Conservation (phyloP, 768 basidiomycete genomes). For the Wakefieldia striispora region DNA sequence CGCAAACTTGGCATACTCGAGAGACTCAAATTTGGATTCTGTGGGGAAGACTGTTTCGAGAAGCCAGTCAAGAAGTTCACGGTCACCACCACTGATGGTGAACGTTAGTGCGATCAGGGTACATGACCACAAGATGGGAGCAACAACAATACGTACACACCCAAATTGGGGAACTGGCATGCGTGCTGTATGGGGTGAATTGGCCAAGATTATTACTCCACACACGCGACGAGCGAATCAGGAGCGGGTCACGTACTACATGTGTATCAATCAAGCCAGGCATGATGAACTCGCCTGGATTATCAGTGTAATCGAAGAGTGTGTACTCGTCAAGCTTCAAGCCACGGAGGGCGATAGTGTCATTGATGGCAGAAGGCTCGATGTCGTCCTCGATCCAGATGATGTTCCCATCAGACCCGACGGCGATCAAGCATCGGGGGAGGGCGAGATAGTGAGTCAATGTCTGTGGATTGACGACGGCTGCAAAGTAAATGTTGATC, state of each 20-base stretch:
- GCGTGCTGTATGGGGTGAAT: constrained; percentile 21
- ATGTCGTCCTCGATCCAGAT: constrained; percentile 72
- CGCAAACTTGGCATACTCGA: constrained; percentile 58
- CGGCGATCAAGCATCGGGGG: constrained; percentile 54
- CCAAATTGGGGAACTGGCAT: constrained; percentile 41
- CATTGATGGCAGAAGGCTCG: constrained; percentile 42
- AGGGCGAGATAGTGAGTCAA: constrained; percentile 43
- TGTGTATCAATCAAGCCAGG: constrained; percentile 92
- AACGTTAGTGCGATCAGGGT: neutral
- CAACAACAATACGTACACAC: constrained; percentile 18
- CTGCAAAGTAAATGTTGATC: constrained; percentile 50
- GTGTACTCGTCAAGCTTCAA: constrained; percentile 29
- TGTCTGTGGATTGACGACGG: constrained; percentile 52
- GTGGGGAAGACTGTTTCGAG: constrained; percentile 78
- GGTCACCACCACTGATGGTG: constrained; percentile 64
- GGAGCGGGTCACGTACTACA: constrained; percentile 53
- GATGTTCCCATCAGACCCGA: constrained; percentile 53
- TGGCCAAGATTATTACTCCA: too few species aligned
- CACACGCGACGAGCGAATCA: too few species aligned
- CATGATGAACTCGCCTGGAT: constrained; percentile 63
- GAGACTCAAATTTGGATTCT: constrained; percentile 70
- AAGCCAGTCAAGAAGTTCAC: constrained; percentile 86
- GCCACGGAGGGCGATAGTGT: constrained; percentile 51
- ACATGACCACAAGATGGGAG: neutral
- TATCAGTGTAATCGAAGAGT: constrained; percentile 34